phyloP scores from a whole-genome alignment of 139 green algal genomes.

The Eudorina sp. region DNA sequence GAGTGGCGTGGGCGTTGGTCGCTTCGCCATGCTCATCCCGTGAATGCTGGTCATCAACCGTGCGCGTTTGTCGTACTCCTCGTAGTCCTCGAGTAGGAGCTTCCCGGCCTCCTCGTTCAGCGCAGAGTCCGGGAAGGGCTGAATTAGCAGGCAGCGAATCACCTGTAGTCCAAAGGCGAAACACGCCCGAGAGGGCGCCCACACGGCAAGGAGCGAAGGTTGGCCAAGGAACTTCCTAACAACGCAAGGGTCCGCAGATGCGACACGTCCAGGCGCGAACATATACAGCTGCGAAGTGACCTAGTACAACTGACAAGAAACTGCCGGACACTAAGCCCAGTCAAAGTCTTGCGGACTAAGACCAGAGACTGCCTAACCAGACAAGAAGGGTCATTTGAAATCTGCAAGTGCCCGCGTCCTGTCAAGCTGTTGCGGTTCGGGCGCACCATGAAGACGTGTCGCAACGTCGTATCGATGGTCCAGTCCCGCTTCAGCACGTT shows the following conservation, averaged over 20 bases:
- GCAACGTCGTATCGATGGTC: constrained; percentile 86
- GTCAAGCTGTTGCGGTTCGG: neutral
- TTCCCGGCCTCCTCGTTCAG: constrained; percentile 98
- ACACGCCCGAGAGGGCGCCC: no score
- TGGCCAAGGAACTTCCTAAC: no score
- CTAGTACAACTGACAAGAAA: no score
- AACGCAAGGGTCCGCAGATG: no score
- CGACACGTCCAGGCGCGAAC: no score
- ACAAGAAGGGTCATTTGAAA: neutral
- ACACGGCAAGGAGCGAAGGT: no score
- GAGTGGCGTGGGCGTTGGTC: constrained; percentile 75
- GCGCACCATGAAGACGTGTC: constrained; percentile 82
- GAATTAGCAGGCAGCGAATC: constrained; percentile 96
- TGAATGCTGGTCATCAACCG: constrained; percentile 92
- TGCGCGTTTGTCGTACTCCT: constrained; percentile 89
- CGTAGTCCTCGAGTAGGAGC: constrained; percentile 93
- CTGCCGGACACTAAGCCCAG: no score
- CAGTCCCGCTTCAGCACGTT: constrained; percentile 98
- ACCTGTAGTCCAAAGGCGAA: constrained; percentile 59
- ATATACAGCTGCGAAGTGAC: no score
- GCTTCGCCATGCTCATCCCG: constrained; percentile 52
- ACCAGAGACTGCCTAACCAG: neutral
- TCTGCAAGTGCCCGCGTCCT: no score
- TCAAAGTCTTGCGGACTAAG: neutral
- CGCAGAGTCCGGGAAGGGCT: constrained; percentile 96